Base-by-base conservation (phyloP, 1,139 yeast genomes). In the Saccharomyces hybrid region DNA sequence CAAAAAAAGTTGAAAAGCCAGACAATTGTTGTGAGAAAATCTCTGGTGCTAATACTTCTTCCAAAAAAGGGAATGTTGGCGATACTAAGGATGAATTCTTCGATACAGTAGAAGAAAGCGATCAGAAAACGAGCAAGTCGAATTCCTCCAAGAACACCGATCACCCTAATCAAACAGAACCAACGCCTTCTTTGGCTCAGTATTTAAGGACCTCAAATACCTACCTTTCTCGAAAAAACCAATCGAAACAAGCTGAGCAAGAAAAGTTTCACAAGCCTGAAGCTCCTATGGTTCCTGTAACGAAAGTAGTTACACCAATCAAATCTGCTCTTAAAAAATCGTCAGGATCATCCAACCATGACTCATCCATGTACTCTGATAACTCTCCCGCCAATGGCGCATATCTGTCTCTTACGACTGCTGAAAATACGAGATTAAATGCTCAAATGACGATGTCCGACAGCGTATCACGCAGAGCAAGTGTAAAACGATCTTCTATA, bases 371-470 rank as follows among this genome's bases (percentile, higher is more conserved):
- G 20, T 57, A 59, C 50, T 44, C 57, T 7, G 52, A 52, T 30
- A 47, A 44, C 20, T 63, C 68, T 2, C 78, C 85, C 4, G 86
- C 86, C 0, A 78, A 74, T 51, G 80, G 78, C 59, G 90, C 86
- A 0, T 84, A 85, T 61, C 68, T 84, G 50, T 82, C 88, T 0
- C 70, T 84, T 54, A 78, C 90, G 0, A 86, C 95, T 0, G 90
- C 91, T 1, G 90, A 86, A 65, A 86, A 86, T 67, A 86, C 95
- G 0, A 76, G 90, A 57, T 65, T 84, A 56, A 86, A 86, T 68
- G 85, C 90, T 1, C 79, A 81, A 66, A 67, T 81, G 50, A 76
- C 83, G 4, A 49, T 49, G 6, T 66, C 79, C 0, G 68, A 75
- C 4, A 60, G 57, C n/a, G 54, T 55, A 34, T 52, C 56, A 7